A percentile compares a stretch with the other conserved stretches of the same genome.
phyloP scores from a whole-genome alignment of 1,284 basidiomycete species.

The Trichosporon ovoides region DNA sequence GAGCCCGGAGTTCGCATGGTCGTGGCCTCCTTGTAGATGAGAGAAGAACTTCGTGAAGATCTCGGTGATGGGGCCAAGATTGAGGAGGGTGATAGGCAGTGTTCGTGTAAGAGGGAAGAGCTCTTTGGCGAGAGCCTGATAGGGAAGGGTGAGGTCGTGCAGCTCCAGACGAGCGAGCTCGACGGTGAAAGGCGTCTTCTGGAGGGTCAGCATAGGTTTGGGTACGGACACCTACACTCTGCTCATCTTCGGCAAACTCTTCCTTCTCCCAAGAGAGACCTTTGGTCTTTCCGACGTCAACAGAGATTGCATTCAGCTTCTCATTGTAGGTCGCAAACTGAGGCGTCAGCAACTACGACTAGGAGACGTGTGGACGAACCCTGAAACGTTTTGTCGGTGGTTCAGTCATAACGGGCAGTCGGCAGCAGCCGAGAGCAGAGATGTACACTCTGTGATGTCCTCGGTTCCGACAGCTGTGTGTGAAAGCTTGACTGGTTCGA shows the following conservation, averaged over 20 bases:
- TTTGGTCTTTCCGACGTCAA: slow-evolving; percentile 43
- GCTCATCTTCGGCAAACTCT: slow-evolving; percentile 39
- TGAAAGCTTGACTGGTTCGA: neutral
- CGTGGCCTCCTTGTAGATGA: slow-evolving; percentile 27
- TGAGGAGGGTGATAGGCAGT: slow-evolving; percentile 73
- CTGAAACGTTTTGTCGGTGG: slow-evolving; percentile 44
- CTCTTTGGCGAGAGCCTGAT: slow-evolving; percentile 63
- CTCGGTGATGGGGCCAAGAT: slow-evolving; percentile 60
- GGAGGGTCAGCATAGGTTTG: slow-evolving; percentile 3
- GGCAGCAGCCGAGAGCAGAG: neutral
- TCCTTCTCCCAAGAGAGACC: slow-evolving; percentile 45
- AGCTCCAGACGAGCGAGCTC: slow-evolving; percentile 46
- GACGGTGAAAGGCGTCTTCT: slow-evolving; percentile 44
- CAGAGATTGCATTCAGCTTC: slow-evolving; percentile 41
- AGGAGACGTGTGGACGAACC: slow-evolving; percentile 20
- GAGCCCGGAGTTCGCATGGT: slow-evolving; percentile 41
- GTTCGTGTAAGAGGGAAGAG: slow-evolving; percentile 63
- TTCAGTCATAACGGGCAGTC: slow-evolving; percentile 31
- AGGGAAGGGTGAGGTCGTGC: slow-evolving; percentile 70
- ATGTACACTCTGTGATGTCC: neutral
- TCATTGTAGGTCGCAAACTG: slow-evolving; percentile 46
- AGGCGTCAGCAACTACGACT: neutral
- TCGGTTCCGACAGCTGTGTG: neutral
- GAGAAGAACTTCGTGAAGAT: slow-evolving; percentile 54
- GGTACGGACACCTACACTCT: slow-evolving; percentile 27